Evolutionary conservation across 1,284 basidiomycete species (phyloP).

Genomic region (Ustilago shanxiensis): DNA sequence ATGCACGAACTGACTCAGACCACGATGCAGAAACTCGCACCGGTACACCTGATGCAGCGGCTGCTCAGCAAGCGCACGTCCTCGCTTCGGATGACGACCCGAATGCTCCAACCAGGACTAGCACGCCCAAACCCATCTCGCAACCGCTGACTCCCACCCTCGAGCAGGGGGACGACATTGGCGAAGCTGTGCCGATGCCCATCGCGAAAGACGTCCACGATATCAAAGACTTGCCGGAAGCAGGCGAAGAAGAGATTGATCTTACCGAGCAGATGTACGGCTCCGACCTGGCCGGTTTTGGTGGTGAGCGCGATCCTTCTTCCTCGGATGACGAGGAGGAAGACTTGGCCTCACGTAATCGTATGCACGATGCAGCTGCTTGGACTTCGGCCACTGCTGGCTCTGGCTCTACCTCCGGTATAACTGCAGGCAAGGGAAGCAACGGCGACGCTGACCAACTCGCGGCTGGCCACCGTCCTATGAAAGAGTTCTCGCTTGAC

Average conservation of each 20-base stretch:
- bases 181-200: neutral
- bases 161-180: conserved; percentile 15
- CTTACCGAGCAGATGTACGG: conserved; percentile 68
- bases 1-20: conserved; percentile 10
- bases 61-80: neutral
- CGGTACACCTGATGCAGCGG: conserved; percentile 12
- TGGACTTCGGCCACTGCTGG: conserved; percentile 48
- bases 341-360: conserved; percentile 60
- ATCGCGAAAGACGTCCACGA: neutral
- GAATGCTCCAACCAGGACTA: neutral
- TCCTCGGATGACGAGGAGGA: conserved; percentile 50
- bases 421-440: neutral
- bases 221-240: conserved; percentile 12
- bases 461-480: conserved; percentile 39
- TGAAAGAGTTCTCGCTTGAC: conserved; percentile 75
- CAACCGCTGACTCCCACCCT: conserved; percentile 30
- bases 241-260: conserved; percentile 61
- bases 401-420: neutral
- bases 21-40: conserved; percentile 14
- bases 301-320: conserved; percentile 47
- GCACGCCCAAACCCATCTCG: conserved; percentile 29
- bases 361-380: conserved; percentile 61
- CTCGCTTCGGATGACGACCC: conserved; percentile 9
- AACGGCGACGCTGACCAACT: conserved; percentile 14
- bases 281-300: conserved; percentile 63